A percentile compares a stretch with the other conserved stretches of the same genome.
Conservation (phyloP, 2,329 filamentous ascomycete genomes). For the Magnaporthales sp. region DNA sequence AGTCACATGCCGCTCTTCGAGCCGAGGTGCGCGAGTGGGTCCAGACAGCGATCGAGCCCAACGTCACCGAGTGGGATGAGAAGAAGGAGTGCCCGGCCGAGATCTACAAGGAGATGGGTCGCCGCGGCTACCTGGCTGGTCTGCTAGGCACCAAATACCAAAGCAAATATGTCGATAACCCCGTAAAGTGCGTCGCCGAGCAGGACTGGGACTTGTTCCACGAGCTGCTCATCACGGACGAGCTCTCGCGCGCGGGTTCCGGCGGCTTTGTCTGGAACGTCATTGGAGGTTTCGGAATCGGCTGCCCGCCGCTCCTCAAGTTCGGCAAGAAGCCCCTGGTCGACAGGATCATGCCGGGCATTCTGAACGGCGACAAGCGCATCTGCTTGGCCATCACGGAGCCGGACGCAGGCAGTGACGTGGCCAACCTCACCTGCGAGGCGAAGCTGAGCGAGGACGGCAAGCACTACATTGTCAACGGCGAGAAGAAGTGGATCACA, state of each 20-base stretch:
- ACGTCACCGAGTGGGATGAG: slow-evolving; percentile 96
- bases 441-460: slow-evolving; percentile 91
- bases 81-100: slow-evolving; percentile 78
- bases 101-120: slow-evolving; percentile 94
- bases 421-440: slow-evolving; percentile 91
- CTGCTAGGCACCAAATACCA: slow-evolving; percentile 80
- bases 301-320: slow-evolving; percentile 83
- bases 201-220: slow-evolving; percentile 99
- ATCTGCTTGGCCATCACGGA: slow-evolving; percentile 98
- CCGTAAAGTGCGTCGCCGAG: slow-evolving; percentile 67
- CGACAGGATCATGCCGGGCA: slow-evolving; percentile 79
- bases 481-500: slow-evolving; percentile 99
- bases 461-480: slow-evolving; percentile 99
- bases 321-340: slow-evolving; percentile 80
- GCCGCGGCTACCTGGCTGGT: slow-evolving; percentile 87
- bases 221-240: slow-evolving; percentile 90
- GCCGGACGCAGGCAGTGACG: slow-evolving; percentile 88
- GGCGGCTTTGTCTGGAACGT: slow-evolving; percentile 97
- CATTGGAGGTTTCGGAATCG: slow-evolving; percentile 93
- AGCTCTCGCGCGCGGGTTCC: slow-evolving; percentile 79
- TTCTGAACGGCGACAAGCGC: slow-evolving; percentile 87
- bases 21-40: slow-evolving; percentile 90
- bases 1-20: slow-evolving; percentile 83
- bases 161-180: slow-evolving; percentile 60
- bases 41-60: slow-evolving; percentile 77